Conservation (phyloP, 441 rosid genomes). For the Populus hybrid region DNA sequence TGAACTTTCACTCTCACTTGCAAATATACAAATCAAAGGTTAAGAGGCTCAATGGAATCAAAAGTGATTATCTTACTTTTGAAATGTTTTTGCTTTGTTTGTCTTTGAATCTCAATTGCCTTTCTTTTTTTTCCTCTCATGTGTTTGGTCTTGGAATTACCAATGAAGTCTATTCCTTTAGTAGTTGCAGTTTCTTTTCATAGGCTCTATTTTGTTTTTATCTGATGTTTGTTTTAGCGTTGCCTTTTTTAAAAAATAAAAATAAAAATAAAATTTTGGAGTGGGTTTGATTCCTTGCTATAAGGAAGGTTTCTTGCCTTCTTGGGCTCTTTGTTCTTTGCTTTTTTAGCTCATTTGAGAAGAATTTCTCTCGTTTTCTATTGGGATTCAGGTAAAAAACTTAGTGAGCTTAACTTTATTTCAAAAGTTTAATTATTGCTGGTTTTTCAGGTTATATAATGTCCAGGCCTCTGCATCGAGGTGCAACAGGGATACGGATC, state of each 20-base stretch:
- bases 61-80: background rate
- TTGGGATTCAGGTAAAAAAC: background rate
- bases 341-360: background rate
- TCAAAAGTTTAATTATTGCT: background rate
- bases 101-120: constrained; percentile 18
- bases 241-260: background rate
- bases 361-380: background rate
- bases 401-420: background rate
- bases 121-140: background rate
- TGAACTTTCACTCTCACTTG: background rate
- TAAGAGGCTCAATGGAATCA: constrained; percentile 6
- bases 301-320: background rate
- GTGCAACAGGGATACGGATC: constrained; percentile 61
- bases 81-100: background rate
- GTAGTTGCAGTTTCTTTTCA: background rate
- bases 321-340: background rate
- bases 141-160: constrained; percentile 15
- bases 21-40: background rate
- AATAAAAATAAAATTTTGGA: background rate
- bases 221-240: background rate
- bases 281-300: background rate
- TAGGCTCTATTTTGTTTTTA: background rate
- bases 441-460: constrained; percentile 43
- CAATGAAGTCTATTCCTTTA: background rate
- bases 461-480: constrained; percentile 85